Base-by-base conservation (phyloP, 352 stramenopile genomes). In the Discostella stelligera region DNA sequence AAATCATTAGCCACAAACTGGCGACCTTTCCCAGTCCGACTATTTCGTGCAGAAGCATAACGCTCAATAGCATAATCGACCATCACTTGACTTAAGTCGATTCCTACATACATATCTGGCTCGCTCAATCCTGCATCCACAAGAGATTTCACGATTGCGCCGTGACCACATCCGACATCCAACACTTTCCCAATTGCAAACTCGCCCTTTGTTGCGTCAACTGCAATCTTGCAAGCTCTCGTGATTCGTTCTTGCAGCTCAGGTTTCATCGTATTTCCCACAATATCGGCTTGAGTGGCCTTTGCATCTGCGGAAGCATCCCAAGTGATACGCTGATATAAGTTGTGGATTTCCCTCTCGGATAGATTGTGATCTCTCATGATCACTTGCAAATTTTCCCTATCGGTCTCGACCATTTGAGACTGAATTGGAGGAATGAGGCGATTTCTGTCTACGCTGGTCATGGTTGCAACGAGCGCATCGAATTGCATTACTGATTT, bases 241-340 rank as follows among this genome's bases (percentile, higher is more conserved):
- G 68, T 52, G 10, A 91, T 72, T 9, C 73, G 48, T 44, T 84
- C 50, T 71, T 82, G 58, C 16, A 88, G 71, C 18, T 80, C 76
- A 21, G 53, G 30, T 23, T 80, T 75, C 85, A 89, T 91, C 74
- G 61, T 66, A 39, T 68, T 78, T 37, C 82, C 82, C 3, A 78
- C 79, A 46, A 88, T 83, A 60, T 82, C 66, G 20, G 77, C 75
- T 9, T 74, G 49, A n/a, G 71, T 83, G 25, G 75, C 79, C 52
- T 90, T 90, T 16, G 85, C 85, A 83, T 89, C 82, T 1, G 85
- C 85, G 44, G 66, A 80, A 30, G 85, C 85, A 84, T 90, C 80
- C 85, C 85, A 90, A 16, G 85, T 90, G 18, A 78, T 71, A 44
- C 62, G 56, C 80, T 90, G 85, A 58, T 85, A 84, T 6, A 83